These are phyloP conservation scores for Cercospora canescens DNA, from an alignment of 2,329 filamentous ascomycete species.

Conservation along the genomic window DNA sequence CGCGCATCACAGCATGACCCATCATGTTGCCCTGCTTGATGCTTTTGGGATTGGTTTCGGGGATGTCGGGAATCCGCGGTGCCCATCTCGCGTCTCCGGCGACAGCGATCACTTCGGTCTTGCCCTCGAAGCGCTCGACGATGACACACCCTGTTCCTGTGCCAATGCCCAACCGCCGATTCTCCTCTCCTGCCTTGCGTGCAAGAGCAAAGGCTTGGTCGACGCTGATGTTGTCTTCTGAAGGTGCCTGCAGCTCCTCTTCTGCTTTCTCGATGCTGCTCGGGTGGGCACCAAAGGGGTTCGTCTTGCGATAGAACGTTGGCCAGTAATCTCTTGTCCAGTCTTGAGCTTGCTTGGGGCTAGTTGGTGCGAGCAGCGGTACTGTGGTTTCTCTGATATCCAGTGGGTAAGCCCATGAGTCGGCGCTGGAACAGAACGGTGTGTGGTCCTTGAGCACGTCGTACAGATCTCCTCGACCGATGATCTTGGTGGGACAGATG, in stretches of 20 bases:
- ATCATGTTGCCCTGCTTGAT: constrained; percentile 66
- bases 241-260: constrained; percentile 58
- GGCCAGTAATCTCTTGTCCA: constrained; percentile 83
- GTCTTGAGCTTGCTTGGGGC: constrained; percentile 69
- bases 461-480: constrained; percentile 57
- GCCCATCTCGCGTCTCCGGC: constrained; percentile 76
- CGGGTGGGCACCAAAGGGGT: constrained; percentile 81
- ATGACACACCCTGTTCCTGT: constrained; percentile 74
- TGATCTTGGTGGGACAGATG: constrained; percentile 50
- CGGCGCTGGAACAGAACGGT: constrained; percentile 41
- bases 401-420: constrained; percentile 43
- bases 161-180: constrained; percentile 60
- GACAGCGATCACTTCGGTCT: constrained; percentile 63
- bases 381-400: constrained; percentile 67
- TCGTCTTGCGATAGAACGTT: constrained; percentile 81
- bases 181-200: constrained; percentile 61
- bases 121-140: constrained; percentile 59
- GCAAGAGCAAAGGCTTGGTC: constrained; percentile 64
- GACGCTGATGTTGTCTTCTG: constrained; percentile 50
- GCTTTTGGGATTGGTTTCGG: constrained; percentile 22
- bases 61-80: constrained; percentile 33
- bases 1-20: constrained; percentile 75
- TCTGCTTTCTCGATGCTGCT: constrained; percentile 70
- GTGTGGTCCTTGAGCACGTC: constrained; percentile 39
- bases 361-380: constrained; percentile 72